Evolutionary conservation across 192 early-diverging fungal species (phyloP).

Genomic region (Entomortierella beljakovae): DNA sequence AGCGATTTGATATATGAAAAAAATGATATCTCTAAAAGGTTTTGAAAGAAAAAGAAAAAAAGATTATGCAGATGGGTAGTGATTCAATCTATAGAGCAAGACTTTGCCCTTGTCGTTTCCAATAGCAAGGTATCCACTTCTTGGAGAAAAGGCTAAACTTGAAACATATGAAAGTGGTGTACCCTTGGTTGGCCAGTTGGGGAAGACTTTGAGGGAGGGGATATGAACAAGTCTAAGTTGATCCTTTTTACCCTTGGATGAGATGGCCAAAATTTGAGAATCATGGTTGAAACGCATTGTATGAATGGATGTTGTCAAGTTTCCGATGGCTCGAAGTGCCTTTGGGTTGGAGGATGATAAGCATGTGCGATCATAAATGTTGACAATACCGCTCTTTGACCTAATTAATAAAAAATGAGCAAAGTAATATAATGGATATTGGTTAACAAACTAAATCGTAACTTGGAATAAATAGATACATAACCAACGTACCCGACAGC

Average conservation of each 20-base stretch:
- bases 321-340: constrained; percentile 82
- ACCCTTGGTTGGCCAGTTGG: constrained; percentile 92
- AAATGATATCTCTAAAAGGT: no score
- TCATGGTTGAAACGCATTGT: constrained; percentile 86
- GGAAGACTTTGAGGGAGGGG: constrained; percentile 82
- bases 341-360: constrained; percentile 65
- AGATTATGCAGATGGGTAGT: constrained; percentile 64
- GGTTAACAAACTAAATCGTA: neutral
- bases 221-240: constrained; percentile 87
- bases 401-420: constrained; percentile 52
- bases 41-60: constrained; percentile 5
- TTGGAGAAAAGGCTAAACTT: constrained; percentile 88
- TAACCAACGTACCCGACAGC: constrained; percentile 79
- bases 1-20: neutral
- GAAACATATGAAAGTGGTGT: constrained; percentile 89
- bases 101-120: constrained; percentile 94
- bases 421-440: neutral
- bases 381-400: constrained; percentile 87
- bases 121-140: constrained; percentile 88
- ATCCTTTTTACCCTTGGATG: constrained; percentile 78
- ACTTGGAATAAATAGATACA: neutral
- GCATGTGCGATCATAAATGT: constrained; percentile 80
- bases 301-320: constrained; percentile 87
- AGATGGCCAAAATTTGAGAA: constrained; percentile 85
- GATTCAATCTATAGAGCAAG: constrained; percentile 82